These are phyloP conservation scores for Fusarium sterilihyphosum DNA, from an alignment of 2,329 filamentous ascomycete species.

Conservation along the genomic window DNA sequence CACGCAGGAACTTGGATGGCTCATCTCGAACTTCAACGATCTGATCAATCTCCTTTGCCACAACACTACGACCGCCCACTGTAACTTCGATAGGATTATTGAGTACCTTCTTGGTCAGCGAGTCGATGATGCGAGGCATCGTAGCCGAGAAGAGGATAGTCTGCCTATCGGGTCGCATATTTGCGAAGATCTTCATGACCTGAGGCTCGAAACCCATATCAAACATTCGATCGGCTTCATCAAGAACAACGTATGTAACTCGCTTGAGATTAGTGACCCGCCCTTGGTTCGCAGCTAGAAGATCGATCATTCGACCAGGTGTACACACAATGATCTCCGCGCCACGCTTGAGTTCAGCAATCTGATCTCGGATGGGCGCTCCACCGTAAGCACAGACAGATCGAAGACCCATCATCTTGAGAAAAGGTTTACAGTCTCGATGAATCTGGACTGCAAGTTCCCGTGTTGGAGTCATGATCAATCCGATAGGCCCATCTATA, in stretches of 20 bases:
- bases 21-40: slow-evolving; percentile 89
- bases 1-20: slow-evolving; percentile 81
- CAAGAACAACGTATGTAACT: slow-evolving; percentile 93
- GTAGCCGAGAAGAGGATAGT: slow-evolving; percentile 97
- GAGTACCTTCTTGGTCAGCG: slow-evolving; percentile 87
- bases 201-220: slow-evolving; percentile 99
- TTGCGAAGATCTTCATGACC: slow-evolving; percentile 94
- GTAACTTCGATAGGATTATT: slow-evolving; percentile 89
- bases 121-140: slow-evolving; percentile 93
- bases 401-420: slow-evolving; percentile 85
- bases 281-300: slow-evolving; percentile 92
- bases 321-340: slow-evolving; percentile 96
- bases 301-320: slow-evolving; percentile 93
- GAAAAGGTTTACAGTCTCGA: slow-evolving; percentile 91
- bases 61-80: slow-evolving; percentile 87
- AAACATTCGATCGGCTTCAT: slow-evolving; percentile 99
- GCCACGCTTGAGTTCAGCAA: slow-evolving; percentile 93
- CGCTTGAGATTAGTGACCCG: slow-evolving; percentile 89
- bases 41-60: slow-evolving; percentile 92
- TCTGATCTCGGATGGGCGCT: slow-evolving; percentile 96
- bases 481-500: slow-evolving; percentile 84
- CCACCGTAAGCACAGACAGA: slow-evolving; percentile 95
- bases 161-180: slow-evolving; percentile 90
- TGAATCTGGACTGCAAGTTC: slow-evolving; percentile 95
- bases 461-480: slow-evolving; percentile 94